Percentiles rank a stretch among this genome's conserved stretches.
Conservation (phyloP, 139 green algal genomes). For the Ettlia oleoabundans region DNA sequence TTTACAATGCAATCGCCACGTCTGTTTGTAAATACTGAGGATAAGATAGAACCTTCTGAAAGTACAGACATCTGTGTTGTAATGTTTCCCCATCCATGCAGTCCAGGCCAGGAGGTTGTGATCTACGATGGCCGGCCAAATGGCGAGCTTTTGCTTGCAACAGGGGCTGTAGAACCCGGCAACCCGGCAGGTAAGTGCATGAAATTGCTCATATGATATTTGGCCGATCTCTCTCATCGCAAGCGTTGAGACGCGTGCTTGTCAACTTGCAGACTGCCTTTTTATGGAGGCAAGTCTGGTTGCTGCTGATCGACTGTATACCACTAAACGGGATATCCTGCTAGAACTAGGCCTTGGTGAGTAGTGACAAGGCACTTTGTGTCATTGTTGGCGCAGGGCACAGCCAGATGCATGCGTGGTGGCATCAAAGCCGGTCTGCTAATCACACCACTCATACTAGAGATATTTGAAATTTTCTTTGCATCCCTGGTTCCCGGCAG, state of each 20-base stretch:
- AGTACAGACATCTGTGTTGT: too few species aligned
- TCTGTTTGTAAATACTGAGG: too few species aligned
- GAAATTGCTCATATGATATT: background rate
- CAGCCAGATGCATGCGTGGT: too few species aligned
- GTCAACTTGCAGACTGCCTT: constrained; percentile 66
- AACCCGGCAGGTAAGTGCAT: constrained; percentile 50
- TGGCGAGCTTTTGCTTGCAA: constrained; percentile 84
- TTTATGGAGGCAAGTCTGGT: constrained; percentile 53
- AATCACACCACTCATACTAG: too few species aligned
- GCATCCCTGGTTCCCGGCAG: background rate
- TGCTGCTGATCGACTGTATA: constrained; percentile 55
- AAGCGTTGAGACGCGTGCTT: too few species aligned
- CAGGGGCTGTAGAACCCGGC: constrained; percentile 64
- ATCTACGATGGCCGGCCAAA: constrained; percentile 84
- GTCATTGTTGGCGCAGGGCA: background rate
- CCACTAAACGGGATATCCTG: constrained; percentile 76
- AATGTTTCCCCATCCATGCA: constrained; percentile 45
- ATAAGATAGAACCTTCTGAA: too few species aligned
- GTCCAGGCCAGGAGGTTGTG: constrained; percentile 67
- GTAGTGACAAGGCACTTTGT: background rate
- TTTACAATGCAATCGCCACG: too few species aligned
- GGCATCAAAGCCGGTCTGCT: too few species aligned
- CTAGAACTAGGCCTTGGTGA: constrained; percentile 52
- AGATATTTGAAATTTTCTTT: too few species aligned
- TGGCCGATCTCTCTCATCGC: background rate